These are phyloP conservation scores for Cajanus cajan DNA, from an alignment of 306 rosid genomes.

Conservation along the genomic window DNA sequence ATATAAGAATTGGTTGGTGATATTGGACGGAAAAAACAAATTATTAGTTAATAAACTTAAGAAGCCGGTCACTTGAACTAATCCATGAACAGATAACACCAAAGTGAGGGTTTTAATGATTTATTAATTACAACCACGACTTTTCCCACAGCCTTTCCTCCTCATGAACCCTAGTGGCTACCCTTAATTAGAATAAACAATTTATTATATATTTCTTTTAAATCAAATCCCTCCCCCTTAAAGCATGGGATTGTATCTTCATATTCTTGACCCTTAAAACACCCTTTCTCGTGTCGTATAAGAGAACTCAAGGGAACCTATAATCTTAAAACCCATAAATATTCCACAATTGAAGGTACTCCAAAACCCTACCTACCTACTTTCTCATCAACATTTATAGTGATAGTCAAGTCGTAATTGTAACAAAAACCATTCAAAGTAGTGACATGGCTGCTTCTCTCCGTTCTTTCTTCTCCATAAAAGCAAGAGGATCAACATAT, in stretches of 20 bases:
- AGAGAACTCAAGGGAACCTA: not conserved
- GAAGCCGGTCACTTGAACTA: conserved; percentile 32
- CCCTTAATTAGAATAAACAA: not conserved
- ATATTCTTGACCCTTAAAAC: conserved; percentile 32
- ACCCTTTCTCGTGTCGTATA: conserved; percentile 24
- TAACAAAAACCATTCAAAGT: not conserved
- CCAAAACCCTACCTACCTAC: not conserved
- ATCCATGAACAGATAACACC: conserved; percentile 23
- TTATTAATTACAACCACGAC: not conserved
- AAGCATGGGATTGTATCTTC: conserved; percentile 2
- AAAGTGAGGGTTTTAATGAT: not conserved
- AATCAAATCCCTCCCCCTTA: conserved; percentile 5
- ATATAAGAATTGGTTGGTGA: not conserved
- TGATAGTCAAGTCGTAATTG: not conserved
- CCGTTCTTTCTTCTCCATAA: conserved; percentile 31
- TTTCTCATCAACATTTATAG: not conserved
- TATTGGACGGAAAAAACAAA: not conserved
- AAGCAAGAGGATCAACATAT: conserved; percentile 27
- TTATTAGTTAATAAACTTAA: not conserved
- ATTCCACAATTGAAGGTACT: not conserved
- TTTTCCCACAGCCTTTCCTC: not conserved
- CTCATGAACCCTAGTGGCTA: not conserved
- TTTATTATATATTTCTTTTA: not conserved
- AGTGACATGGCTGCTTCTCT: conserved; percentile 35
- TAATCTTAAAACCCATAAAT: not conserved